Evolutionary conservation across 2,329 filamentous ascomycete species (phyloP), one percentile per base, ranked within the genome.

Genomic region (Pseudocercospora fijiensis): DNA sequence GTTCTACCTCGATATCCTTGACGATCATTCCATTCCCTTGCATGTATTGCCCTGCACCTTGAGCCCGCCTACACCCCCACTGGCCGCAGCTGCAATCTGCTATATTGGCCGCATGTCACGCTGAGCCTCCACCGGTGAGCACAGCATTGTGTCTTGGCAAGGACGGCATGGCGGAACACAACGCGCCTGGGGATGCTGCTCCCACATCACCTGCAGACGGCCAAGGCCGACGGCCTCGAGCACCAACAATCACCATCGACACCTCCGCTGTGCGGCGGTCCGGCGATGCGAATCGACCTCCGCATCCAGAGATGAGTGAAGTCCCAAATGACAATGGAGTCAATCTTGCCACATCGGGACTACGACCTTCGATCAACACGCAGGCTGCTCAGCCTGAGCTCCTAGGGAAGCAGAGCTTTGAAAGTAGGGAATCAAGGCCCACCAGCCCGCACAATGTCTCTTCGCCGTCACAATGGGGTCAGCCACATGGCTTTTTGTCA

Each of bases 381-480:
- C 52, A 65, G 20, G 61, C 64, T 10, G 69, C 77, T 1, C 75
- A 76, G 6, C 73, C 82, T 1, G 85, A 88, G 68, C 74, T 83
- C 52, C 82, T 82, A 65, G 79, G 80, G 18, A 80, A 84, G n/a
- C 81, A 81, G 41, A 87, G 87, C 1, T 88, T 90, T 69, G 88
- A 90, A 43, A 85, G 81, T 75, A 84, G 80, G 68, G 86, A 88
- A 65, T 87, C 85, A 70, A 79, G 86, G 69, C 87, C 87, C 10
- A 87, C 84, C 2, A 89, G 87, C 45, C 86, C 87, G 5, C 87
- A 89, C 74, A 89, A 90, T 76, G 77, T 89, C 45, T 89, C 86
- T 0, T 88, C 87, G 10, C 86, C 87, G 2, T 82, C 82, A 20
- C 83, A 82, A 69, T 79, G 79, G 81, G 59, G 59, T 11, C 79